Evolutionary conservation across 495 filamentous ascomycete genomes (phyloP).

Genomic region (Hypoxylon trugodes): DNA sequence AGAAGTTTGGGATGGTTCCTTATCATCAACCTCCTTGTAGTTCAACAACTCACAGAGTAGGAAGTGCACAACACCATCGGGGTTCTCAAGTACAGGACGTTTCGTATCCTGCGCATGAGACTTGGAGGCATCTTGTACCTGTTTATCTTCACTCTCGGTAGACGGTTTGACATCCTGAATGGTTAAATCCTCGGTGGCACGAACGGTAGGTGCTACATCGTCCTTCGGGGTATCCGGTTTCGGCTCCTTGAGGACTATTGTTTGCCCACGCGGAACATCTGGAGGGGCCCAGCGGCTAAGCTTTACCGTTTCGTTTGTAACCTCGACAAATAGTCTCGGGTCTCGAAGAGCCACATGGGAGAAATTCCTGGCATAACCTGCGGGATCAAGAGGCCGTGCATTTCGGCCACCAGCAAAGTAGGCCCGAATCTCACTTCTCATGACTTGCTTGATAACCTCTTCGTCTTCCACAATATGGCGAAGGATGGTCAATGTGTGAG

Average conservation of each 20-base stretch:
- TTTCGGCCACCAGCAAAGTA: conserved; percentile 71
- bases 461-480: conserved; percentile 96
- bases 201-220: conserved; percentile 53
- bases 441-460: conserved; percentile 86
- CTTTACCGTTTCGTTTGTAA: conserved; percentile 86
- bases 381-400: conserved; percentile 70
- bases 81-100: conserved; percentile 85
- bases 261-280: conserved; percentile 59
- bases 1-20: conserved; percentile 59
- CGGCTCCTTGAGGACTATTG: conserved; percentile 47
- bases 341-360: conserved; percentile 84
- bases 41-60: conserved; percentile 92
- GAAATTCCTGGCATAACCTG: conserved; percentile 76
- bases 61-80: conserved; percentile 96
- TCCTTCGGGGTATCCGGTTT: conserved; percentile 49
- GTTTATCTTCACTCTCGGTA: conserved; percentile 61
- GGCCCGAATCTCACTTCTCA: conserved; percentile 86
- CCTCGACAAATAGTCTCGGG: conserved; percentile 87
- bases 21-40: conserved; percentile 91
- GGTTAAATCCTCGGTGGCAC: conserved; percentile 63
- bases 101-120: conserved; percentile 69
- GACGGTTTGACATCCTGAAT: conserved; percentile 63
- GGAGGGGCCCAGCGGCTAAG: conserved; percentile 65
- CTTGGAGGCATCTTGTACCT: conserved; percentile 68
- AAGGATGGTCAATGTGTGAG: conserved; percentile 81